phyloP scores from a whole-genome alignment of 768 basidiomycete species.

The Rhizopogon vesiculosus region DNA sequence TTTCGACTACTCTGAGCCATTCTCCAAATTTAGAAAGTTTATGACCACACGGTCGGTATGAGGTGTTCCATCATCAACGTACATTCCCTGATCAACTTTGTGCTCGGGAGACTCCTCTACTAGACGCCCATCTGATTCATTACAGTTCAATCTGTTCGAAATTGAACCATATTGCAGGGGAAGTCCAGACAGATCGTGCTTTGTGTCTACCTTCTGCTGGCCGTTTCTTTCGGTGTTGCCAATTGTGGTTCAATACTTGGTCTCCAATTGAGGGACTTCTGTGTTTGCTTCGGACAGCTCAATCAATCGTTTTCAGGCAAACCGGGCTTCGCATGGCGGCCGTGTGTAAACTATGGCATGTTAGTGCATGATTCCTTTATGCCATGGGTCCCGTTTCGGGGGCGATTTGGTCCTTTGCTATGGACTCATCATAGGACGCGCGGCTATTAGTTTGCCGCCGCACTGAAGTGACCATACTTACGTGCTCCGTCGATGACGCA shows the following conservation, averaged over 20 bases:
- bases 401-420: background rate
- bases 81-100: background rate
- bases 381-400: background rate
- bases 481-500: background rate
- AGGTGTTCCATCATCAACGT: background rate
- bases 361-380: background rate
- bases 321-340: background rate
- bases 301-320: background rate
- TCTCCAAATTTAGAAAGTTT: background rate
- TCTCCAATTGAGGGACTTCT: background rate
- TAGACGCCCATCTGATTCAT: background rate
- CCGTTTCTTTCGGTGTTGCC: constrained; percentile 20
- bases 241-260: background rate
- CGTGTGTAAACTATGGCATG: background rate
- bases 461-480: background rate
- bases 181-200: background rate
- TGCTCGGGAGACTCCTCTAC: background rate
- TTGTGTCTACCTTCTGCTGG: background rate
- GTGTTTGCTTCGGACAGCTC: background rate
- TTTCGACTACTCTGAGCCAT: background rate
- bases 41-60: background rate
- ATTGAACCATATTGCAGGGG: background rate
- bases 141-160: constrained; percentile 1
- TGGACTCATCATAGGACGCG: background rate
- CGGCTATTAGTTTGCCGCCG: background rate